Percentiles rank a stretch among this genome's conserved stretches.
These are phyloP conservation scores for Blastobotrys proliferans DNA, from an alignment of 1,139 yeast genomes.

Conservation along the genomic window DNA sequence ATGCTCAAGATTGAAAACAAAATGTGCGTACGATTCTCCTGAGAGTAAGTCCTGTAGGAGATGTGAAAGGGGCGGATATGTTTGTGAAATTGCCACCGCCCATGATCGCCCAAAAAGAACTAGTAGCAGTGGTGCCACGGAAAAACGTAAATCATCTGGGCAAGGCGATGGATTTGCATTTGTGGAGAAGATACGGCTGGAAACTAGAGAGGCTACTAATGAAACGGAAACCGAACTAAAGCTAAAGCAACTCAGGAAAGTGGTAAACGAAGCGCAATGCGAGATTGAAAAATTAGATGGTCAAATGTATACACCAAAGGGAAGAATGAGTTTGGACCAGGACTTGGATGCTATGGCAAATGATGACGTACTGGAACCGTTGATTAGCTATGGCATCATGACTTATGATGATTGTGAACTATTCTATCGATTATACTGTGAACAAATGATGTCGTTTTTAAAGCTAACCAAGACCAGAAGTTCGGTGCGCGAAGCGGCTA, in stretches of 20 bases:
- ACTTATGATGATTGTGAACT: neutral
- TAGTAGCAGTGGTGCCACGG: neutral
- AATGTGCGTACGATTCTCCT: slow-evolving; percentile 52
- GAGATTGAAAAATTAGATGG: neutral
- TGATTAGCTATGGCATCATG: neutral
- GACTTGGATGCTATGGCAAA: neutral
- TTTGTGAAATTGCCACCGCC: slow-evolving; percentile 1
- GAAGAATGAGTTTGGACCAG: neutral
- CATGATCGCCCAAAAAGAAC: neutral
- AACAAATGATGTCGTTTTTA: slow-evolving; percentile 1
- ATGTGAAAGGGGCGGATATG: slow-evolving; percentile 36
- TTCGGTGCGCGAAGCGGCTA: neutral
- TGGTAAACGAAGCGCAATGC: neutral
- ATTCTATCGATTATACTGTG: neutral
- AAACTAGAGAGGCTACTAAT: neutral
- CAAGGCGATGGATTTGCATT: neutral
- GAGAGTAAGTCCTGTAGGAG: slow-evolving; percentile 44
- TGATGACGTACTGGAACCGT: neutral
- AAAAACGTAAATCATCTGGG: neutral
- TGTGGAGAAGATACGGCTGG: neutral
- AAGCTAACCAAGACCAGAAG: neutral
- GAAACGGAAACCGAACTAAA: neutral
- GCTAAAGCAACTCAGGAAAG: neutral
- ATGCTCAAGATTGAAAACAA: slow-evolving; percentile 52
- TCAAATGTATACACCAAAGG: neutral